phyloP scores from a whole-genome alignment of 345 rosid genomes.

The Kandelia obovata region DNA sequence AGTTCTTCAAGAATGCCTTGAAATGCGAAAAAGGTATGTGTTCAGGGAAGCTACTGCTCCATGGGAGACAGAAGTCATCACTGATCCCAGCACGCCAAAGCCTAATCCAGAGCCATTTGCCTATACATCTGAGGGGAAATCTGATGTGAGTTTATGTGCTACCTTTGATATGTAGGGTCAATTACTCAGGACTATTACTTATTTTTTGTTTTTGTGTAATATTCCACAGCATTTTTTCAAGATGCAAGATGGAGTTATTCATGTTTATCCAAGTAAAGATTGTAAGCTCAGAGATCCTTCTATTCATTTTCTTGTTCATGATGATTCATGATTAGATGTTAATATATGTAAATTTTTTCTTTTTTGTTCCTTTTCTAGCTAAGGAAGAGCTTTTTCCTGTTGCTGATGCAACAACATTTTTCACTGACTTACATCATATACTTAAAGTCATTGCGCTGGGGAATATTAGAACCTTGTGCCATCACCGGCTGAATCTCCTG shows the following conservation, averaged over 20 bases:
- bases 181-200: neutral
- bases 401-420: slow-evolving; percentile 85
- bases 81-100: slow-evolving; percentile 97
- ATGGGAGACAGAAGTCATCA: slow-evolving; percentile 92
- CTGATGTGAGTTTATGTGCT: slow-evolving; percentile 53
- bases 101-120: slow-evolving; percentile 85
- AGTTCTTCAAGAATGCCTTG: slow-evolving; percentile 91
- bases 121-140: slow-evolving; percentile 66
- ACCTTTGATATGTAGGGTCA: neutral
- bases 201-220: slow-evolving; percentile 8
- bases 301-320: slow-evolving; percentile 14
- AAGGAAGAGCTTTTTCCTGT: slow-evolving; percentile 82
- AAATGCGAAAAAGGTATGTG: slow-evolving; percentile 72
- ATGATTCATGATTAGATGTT: slow-evolving; percentile 1
- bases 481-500: slow-evolving; percentile 85
- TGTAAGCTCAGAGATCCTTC: slow-evolving; percentile 41
- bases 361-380: slow-evolving; percentile 37
- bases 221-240: slow-evolving; percentile 75
- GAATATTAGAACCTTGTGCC: slow-evolving; percentile 90
- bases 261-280: slow-evolving; percentile 78
- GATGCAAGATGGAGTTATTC: slow-evolving; percentile 95
- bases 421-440: slow-evolving; percentile 81
- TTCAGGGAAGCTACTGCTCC: slow-evolving; percentile 87
- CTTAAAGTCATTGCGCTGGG: slow-evolving; percentile 89
- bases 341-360: neutral